Percentiles rank a stretch among this genome's conserved stretches.
Conservation (phyloP, 2,329 filamentous ascomycete genomes). For the Penicillium sp. region DNA sequence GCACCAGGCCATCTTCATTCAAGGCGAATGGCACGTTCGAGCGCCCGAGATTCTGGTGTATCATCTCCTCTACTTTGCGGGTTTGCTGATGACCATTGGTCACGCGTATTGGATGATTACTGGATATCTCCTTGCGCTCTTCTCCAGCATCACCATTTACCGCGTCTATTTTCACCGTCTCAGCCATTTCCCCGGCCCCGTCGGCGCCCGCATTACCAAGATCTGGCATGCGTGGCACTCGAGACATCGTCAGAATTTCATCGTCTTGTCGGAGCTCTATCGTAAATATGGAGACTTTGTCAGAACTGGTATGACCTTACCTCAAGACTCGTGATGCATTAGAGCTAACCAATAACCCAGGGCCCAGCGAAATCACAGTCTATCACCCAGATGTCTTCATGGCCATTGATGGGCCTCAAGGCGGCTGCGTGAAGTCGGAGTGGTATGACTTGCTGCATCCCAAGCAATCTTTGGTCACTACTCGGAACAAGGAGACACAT, state of each 20-base stretch:
- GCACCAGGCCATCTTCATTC: constrained; percentile 15
- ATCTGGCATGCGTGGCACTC: constrained; percentile 37
- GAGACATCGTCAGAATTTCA: constrained; percentile 32
- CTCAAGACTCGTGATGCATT: not conserved
- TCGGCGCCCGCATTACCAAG: constrained; percentile 39
- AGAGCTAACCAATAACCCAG: not conserved
- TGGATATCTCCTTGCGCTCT: constrained; percentile 11
- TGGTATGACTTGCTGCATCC: constrained; percentile 25
- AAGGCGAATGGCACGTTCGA: constrained; percentile 21
- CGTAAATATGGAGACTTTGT: constrained; percentile 38
- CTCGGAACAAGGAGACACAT: constrained; percentile 9
- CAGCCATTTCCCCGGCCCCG: constrained; percentile 42
- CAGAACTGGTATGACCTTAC: constrained; percentile 30
- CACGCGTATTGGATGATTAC: constrained; percentile 1
- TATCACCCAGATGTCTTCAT: constrained; percentile 19
- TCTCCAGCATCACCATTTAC: constrained; percentile 42
- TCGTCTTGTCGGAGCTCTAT: constrained; percentile 32
- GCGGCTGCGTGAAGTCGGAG: constrained; percentile 15
- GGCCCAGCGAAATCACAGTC: constrained; percentile 21
- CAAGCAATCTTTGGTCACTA: constrained; percentile 10
- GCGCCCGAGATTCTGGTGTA: constrained; percentile 15
- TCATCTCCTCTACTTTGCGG: constrained; percentile 8
- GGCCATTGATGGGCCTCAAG: constrained; percentile 18
- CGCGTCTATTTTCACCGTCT: constrained; percentile 45
- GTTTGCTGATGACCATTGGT: not conserved